Evolutionary conservation across 2,329 filamentous ascomycete genomes (phyloP).

Genomic region (Pyricularia pennisetigena): DNA sequence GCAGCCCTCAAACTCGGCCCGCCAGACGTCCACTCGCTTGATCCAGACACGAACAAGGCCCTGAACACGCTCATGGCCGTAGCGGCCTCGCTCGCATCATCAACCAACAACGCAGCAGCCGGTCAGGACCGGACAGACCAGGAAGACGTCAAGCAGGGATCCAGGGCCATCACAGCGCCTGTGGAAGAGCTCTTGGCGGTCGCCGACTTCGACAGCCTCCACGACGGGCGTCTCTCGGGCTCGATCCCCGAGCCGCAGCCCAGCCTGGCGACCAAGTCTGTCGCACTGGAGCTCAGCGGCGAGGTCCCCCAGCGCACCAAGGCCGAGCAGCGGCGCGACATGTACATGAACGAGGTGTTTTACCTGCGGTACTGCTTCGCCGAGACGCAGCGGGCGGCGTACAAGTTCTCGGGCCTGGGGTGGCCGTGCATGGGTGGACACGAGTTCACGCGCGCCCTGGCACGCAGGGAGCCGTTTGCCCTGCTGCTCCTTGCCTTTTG

Average conservation of each 20-base stretch:
- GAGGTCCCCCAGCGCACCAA: background rate
- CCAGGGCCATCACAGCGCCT: background rate
- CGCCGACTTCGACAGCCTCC: background rate
- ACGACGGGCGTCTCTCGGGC: background rate
- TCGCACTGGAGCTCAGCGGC: background rate
- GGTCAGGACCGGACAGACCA: background rate
- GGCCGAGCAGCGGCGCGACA: constrained; percentile 4
- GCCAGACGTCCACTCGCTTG: constrained; percentile 1
- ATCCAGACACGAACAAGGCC: background rate
- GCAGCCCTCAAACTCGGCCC: constrained; percentile 1
- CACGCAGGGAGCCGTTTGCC: constrained; percentile 2
- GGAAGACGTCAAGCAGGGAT: background rate
- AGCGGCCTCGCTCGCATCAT: constrained; percentile 1
- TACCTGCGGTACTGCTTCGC: constrained; percentile 5
- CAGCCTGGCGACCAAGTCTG: background rate
- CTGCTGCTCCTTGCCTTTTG: constrained; percentile 3
- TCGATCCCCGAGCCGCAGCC: background rate
- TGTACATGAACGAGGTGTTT: constrained; percentile 5
- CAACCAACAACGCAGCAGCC: background rate
- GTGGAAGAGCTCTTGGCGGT: background rate
- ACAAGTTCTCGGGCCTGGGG: constrained; percentile 2
- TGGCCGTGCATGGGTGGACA: constrained; percentile 4
- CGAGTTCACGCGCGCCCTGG: constrained; percentile 3
- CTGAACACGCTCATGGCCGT: constrained; percentile 1
- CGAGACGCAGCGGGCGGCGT: constrained; percentile 1